Percentiles rank a stretch among this genome's conserved stretches.
Evolutionary conservation across 805 yeast genomes (phyloP).

Genomic region (Nakazawaea sp.): DNA sequence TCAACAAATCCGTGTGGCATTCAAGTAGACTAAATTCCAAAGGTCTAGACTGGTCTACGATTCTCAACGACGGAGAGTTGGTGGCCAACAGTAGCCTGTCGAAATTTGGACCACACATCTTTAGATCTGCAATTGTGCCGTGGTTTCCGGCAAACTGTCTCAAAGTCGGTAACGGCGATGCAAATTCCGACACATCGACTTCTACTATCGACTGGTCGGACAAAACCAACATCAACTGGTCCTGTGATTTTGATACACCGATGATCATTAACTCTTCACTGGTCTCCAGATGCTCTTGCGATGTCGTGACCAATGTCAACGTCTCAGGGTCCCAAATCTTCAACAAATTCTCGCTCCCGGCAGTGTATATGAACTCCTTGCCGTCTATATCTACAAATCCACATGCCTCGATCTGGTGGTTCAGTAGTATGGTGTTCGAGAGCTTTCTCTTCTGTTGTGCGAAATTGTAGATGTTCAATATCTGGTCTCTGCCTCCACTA

Average conservation of each 20-base stretch:
- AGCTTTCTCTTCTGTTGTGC: conserved; percentile 32
- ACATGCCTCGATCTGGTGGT: conserved; percentile 65
- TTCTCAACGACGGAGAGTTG: conserved; percentile 81
- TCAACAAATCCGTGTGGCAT: conserved; percentile 83
- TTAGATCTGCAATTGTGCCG: conserved; percentile 90
- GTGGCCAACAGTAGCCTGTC: conserved; percentile 78
- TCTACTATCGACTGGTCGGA: conserved; percentile 77
- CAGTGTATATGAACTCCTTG: conserved; percentile 47
- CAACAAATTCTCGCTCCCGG: conserved; percentile 71
- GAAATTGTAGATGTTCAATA: conserved; percentile 51
- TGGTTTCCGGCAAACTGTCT: conserved; percentile 84
- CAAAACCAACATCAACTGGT: conserved; percentile 43
- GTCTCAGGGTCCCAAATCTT: conserved; percentile 53
- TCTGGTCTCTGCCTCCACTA: conserved; percentile 87
- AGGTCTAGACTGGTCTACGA: conserved; percentile 58
- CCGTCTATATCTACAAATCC: conserved; percentile 42
- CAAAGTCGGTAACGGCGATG: conserved; percentile 32
- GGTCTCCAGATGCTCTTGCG: conserved; percentile 43
- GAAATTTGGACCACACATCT: conserved; percentile 60
- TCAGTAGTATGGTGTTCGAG: conserved; percentile 60
- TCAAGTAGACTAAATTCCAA: conserved; percentile 59
- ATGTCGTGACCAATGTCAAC: conserved; percentile 39
- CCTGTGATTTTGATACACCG: conserved; percentile 38
- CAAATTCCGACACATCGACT: conserved; percentile 17
- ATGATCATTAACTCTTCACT: conserved; percentile 69